Percentiles rank a stretch among this genome's conserved stretches.
Conservation (phyloP, 176 grass and related monocot genomes). For the Guadua angustifolia region DNA sequence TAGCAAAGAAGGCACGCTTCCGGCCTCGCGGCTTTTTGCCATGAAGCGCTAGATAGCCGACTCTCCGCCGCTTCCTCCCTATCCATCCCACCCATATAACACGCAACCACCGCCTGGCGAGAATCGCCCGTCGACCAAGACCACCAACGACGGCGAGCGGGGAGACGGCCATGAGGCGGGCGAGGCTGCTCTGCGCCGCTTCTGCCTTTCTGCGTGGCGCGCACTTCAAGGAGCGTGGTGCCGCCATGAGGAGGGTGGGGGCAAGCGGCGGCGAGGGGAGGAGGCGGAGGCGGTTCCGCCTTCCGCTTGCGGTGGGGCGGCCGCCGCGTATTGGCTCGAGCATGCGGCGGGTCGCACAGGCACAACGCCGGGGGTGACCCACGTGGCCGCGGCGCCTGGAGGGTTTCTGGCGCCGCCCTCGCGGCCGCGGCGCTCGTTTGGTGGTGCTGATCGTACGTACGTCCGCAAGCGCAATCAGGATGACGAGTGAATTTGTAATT, state of each 20-base stretch:
- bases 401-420: conserved; percentile 7
- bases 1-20: neutral
- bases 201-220: conserved; percentile 32
- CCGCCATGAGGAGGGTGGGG: neutral
- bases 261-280: neutral
- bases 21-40: neutral
- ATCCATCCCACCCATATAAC: neutral
- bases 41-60: no score
- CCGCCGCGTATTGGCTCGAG: conserved; percentile 15
- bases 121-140: no score
- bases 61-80: neutral
- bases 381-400: conserved; percentile 4
- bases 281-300: neutral
- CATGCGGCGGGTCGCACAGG: neutral
- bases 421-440: conserved; percentile 2
- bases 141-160: neutral
- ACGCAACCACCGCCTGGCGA: neutral
- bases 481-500: neutral
- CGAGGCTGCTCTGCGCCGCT: conserved; percentile 18
- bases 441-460: conserved; percentile 26
- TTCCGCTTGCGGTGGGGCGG: neutral
- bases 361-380: neutral
- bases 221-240: neutral
- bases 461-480: neutral
- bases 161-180: conserved; percentile 23